Percentiles rank a stretch among this genome's conserved stretches.
These are phyloP conservation scores for Orbilia javanica DNA, from an alignment of 2,329 filamentous ascomycete species.

Conservation along the genomic window DNA sequence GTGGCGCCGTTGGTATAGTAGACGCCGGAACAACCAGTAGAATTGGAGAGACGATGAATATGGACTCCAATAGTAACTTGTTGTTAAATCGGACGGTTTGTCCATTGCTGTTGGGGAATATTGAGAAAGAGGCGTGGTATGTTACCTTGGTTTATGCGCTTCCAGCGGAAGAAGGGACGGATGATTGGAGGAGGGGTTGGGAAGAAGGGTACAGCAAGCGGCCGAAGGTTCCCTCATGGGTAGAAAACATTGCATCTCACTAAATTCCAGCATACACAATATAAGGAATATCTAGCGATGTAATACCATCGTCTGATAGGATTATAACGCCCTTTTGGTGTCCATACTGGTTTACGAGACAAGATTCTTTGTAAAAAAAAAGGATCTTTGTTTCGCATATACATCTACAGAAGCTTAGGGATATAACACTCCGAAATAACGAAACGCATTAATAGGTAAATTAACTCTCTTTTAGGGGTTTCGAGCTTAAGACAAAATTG, in stretches of 20 bases:
- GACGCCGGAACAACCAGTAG: conserved; percentile 66
- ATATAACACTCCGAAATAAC: too few relatives aligned
- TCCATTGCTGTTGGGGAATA: conserved; percentile 75
- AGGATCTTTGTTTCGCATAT: too few relatives aligned
- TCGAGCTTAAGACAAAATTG: too few relatives aligned
- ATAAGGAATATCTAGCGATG: too few relatives aligned
- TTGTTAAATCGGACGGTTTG: conserved; percentile 79
- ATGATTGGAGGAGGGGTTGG: conserved; percentile 32
- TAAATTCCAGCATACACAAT: not conserved
- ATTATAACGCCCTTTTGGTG: too few relatives aligned
- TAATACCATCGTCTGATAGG: too few relatives aligned
- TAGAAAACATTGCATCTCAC: not conserved
- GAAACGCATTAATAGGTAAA: too few relatives aligned
- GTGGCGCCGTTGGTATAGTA: conserved; percentile 69
- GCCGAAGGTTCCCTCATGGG: conserved; percentile 21
- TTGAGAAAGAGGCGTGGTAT: conserved; percentile 75
- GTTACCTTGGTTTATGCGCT: conserved; percentile 79
- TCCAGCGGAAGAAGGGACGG: conserved; percentile 66
- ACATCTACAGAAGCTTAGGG: too few relatives aligned
- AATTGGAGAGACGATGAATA: conserved; percentile 76
- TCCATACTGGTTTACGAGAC: too few relatives aligned
- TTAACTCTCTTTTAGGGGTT: too few relatives aligned
- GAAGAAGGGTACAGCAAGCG: conserved; percentile 4
- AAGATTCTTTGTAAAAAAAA: too few relatives aligned
- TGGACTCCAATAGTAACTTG: conserved; percentile 83